These are phyloP conservation scores for Pichia sp. DNA, from an alignment of 1,139 yeast genomes.

Conservation along the genomic window DNA sequence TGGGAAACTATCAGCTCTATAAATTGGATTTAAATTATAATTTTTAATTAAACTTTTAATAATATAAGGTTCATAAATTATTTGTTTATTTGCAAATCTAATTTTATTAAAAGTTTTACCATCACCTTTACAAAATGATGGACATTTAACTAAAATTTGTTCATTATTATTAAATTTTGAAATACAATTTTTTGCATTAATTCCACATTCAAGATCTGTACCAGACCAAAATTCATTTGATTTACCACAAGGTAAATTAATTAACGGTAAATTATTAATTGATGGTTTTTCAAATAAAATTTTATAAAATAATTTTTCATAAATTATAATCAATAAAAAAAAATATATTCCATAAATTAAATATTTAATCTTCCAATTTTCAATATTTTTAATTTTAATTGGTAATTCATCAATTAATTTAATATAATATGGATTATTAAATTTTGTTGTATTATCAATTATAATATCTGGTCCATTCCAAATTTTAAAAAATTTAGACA, in stretches of 20 bases:
- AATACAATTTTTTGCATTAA: slow-evolving; percentile 54
- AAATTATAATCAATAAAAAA: too few species aligned
- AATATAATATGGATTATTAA: too few species aligned
- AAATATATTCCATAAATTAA: background rate
- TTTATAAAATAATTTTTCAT: slow-evolving; percentile 25
- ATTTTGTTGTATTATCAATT: too few species aligned
- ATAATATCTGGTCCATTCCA: too few species aligned
- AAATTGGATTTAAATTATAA: slow-evolving; percentile 38
- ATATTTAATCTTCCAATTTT: too few species aligned
- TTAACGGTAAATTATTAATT: slow-evolving; percentile 19
- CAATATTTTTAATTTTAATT: too few species aligned
- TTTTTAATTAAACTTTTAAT: slow-evolving; percentile 62
- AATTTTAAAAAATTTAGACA: too few species aligned
- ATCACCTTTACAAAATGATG: slow-evolving; percentile 78
- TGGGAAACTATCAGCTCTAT: slow-evolving; percentile 82
- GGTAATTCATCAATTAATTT: too few species aligned
- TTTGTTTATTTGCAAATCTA: slow-evolving; percentile 62
- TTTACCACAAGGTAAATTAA: slow-evolving; percentile 39
- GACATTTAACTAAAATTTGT: slow-evolving; percentile 67
- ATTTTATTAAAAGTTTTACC: slow-evolving; percentile 74
- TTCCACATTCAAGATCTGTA: slow-evolving; percentile 69
- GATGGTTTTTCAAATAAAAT: slow-evolving; percentile 30
- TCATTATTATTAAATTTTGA: slow-evolving; percentile 32
- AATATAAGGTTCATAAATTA: slow-evolving; percentile 66
- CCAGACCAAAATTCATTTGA: slow-evolving; percentile 61